Percentiles rank a stretch among this genome's conserved stretches.
Evolutionary conservation across 345 rosid species (phyloP).

Genomic region (Lumnitzera racemosa): DNA sequence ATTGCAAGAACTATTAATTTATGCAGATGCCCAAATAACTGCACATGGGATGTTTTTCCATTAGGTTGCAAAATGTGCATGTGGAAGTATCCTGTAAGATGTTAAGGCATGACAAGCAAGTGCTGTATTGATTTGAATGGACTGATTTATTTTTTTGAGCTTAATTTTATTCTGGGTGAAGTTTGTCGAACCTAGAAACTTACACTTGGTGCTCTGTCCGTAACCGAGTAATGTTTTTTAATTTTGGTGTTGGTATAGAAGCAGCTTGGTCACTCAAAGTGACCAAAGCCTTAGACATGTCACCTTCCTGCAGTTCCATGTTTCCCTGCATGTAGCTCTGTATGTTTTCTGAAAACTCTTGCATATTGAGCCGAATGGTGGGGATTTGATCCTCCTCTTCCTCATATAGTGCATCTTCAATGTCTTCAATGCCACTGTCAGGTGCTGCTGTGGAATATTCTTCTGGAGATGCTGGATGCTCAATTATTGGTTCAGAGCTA

Average conservation of each 20-base stretch:
- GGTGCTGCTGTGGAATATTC: constrained; percentile 31
- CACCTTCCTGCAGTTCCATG: constrained; percentile 68
- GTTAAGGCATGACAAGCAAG: no score
- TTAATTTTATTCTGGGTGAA: background rate
- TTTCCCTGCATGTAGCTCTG: constrained; percentile 50
- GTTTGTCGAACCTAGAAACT: constrained; percentile 27
- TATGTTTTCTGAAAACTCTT: constrained; percentile 51
- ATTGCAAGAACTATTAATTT: no score
- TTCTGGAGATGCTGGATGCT: constrained; percentile 82
- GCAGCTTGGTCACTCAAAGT: constrained; percentile 61
- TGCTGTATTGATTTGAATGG: no score
- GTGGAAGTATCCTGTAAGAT: no score
- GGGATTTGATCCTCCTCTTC: constrained; percentile 87
- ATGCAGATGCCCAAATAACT: no score
- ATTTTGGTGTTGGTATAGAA: constrained; percentile 59
- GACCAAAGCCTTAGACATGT: constrained; percentile 79
- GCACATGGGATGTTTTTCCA: no score
- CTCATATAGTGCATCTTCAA: constrained; percentile 13
- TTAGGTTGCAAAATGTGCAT: no score
- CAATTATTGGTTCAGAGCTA: constrained; percentile 55
- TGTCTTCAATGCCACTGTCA: constrained; percentile 69
- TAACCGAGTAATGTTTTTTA: constrained; percentile 72
- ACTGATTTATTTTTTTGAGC: no score
- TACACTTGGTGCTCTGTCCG: constrained; percentile 97
- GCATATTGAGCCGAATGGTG: constrained; percentile 54